phyloP scores from a whole-genome alignment of 345 rosid genomes.

The Schrenkiella parvula region DNA sequence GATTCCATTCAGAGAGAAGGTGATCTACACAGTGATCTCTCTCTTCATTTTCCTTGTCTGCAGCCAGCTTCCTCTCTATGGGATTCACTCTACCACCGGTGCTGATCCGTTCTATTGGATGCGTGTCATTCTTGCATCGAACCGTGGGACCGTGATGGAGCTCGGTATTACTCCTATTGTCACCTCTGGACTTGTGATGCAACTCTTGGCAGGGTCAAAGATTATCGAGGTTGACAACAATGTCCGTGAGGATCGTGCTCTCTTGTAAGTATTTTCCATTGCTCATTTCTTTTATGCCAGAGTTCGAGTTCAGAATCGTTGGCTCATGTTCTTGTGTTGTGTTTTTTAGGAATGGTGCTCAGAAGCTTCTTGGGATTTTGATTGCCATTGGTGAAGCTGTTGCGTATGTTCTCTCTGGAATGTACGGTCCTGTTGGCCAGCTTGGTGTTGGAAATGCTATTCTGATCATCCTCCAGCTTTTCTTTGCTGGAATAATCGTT shows the following conservation, averaged over 20 bases:
- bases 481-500: constrained; percentile 57
- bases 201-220: constrained; percentile 73
- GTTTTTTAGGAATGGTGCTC: constrained; percentile 54
- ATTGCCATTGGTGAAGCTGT: constrained; percentile 68
- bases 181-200: constrained; percentile 76
- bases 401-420: constrained; percentile 59
- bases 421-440: constrained; percentile 62
- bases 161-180: constrained; percentile 81
- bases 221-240: constrained; percentile 74
- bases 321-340: not conserved
- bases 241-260: constrained; percentile 74
- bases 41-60: constrained; percentile 74
- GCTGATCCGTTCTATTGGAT: constrained; percentile 82
- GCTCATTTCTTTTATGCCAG: no score
- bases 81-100: constrained; percentile 66
- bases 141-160: constrained; percentile 83
- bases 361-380: constrained; percentile 63
- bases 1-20: constrained; percentile 73
- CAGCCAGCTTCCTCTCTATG: constrained; percentile 76
- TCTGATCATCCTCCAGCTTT: constrained; percentile 32
- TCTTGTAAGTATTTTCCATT: no score
- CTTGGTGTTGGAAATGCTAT: constrained; percentile 64
- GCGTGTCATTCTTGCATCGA: constrained; percentile 77
- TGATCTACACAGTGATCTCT: constrained; percentile 68
- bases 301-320: not conserved